Conservation (phyloP, 164 flowering plant species). For the Liriodendron chinense region DNA sequence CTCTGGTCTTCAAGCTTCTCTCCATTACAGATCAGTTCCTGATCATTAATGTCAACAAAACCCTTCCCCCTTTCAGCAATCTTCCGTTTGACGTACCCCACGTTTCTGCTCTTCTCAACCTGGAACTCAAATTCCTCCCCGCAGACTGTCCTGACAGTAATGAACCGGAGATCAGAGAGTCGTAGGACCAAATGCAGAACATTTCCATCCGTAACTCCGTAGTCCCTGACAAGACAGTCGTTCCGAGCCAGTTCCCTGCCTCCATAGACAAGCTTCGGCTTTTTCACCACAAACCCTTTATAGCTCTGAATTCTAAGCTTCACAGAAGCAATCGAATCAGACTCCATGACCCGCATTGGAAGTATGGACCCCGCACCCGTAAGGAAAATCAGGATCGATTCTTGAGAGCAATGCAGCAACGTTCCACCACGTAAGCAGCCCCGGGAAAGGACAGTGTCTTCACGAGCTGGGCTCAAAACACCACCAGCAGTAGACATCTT, state of each 20-base stretch:
- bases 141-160: constrained; percentile 50
- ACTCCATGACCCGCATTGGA: constrained; percentile 67
- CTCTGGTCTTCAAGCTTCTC: constrained; percentile 55
- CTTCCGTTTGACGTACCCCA: constrained; percentile 56
- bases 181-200: constrained; percentile 60
- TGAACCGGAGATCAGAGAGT: constrained; percentile 55
- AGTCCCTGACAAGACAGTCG: constrained; percentile 53
- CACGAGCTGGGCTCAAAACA: constrained; percentile 38
- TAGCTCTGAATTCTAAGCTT: constrained; percentile 64
- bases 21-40: constrained; percentile 49
- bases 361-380: constrained; percentile 48
- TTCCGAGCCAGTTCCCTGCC: constrained; percentile 62
- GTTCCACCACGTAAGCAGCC: constrained; percentile 16
- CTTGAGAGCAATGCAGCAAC: constrained; percentile 13
- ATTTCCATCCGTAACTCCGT: constrained; percentile 58
- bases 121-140: constrained; percentile 63
- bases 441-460: constrained; percentile 31
- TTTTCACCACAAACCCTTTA: constrained; percentile 63
- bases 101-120: constrained; percentile 47
- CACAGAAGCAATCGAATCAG: constrained; percentile 72
- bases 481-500: constrained; percentile 58
- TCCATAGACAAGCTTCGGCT: constrained; percentile 56
- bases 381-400: constrained; percentile 54
- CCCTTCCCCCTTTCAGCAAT: constrained; percentile 42
- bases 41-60: constrained; percentile 40